Evolutionary conservation across 768 basidiomycete species (phyloP).

Genomic region (Tylopilus felleus): DNA sequence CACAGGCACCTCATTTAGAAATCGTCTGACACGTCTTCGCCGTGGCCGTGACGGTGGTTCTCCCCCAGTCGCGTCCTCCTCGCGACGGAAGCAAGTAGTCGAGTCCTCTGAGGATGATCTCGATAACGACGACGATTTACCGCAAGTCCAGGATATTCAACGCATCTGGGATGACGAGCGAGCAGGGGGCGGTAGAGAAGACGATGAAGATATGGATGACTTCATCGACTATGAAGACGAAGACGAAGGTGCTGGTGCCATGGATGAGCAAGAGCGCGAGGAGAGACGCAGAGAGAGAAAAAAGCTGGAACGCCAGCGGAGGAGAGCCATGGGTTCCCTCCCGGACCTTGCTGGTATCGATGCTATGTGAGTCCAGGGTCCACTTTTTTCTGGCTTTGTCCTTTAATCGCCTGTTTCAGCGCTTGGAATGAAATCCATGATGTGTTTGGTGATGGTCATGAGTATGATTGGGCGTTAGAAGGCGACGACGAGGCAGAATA

Average conservation of each 20-base stretch:
- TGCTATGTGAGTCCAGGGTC: slow-evolving; percentile 57
- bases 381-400: neutral
- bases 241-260: slow-evolving; percentile 74
- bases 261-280: slow-evolving; percentile 76
- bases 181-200: slow-evolving; percentile 42
- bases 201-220: slow-evolving; percentile 66
- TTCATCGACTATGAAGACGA: slow-evolving; percentile 79
- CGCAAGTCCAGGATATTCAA: slow-evolving; percentile 57
- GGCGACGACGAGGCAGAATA: slow-evolving; percentile 64
- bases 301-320: slow-evolving; percentile 59
- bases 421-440: slow-evolving; percentile 96
- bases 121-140: slow-evolving; percentile 49
- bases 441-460: slow-evolving; percentile 94
- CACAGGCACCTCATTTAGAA: slow-evolving; percentile 75
- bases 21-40: slow-evolving; percentile 70
- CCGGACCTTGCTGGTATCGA: slow-evolving; percentile 79
- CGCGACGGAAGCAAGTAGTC: slow-evolving; percentile 54
- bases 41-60: slow-evolving; percentile 73
- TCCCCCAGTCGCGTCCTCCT: slow-evolving; percentile 58
- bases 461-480: slow-evolving; percentile 92
- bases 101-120: slow-evolving; percentile 81
- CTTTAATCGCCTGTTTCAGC: slow-evolving; percentile 39
- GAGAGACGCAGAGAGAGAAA: slow-evolving; percentile 66
- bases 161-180: slow-evolving; percentile 79
- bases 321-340: slow-evolving; percentile 60